Evolutionary conservation across 176 grass and related monocot species (phyloP).

Genomic region (barley (Hordeum vulgare)): MorexV3_pseudomolecules_assembly NC_058521.1:398741872-398742371

Average conservation of each 20-base stretch:
- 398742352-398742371: neutral
- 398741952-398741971: neutral
- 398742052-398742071: neutral
- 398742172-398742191: neutral
- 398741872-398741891: neutral
- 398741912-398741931: neutral
- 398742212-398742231: neutral
- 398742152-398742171: neutral
- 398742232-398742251: slow-evolving; percentile 11
- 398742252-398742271: slow-evolving; percentile 10
- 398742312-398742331: slow-evolving; percentile 23
- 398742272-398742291: slow-evolving; percentile 20
- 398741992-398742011: neutral
- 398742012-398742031: neutral
- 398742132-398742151: neutral
- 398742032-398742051: neutral
- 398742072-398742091: neutral
- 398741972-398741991: neutral
- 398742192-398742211: neutral
- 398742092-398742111: too few relatives aligned
- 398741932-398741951: neutral
- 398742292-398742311: slow-evolving; percentile 42
- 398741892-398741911: neutral
- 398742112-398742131: too few relatives aligned
- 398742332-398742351: slow-evolving; percentile 33